phyloP scores from a whole-genome alignment of 495 filamentous ascomycete genomes.

The Trichoderma virens region DNA sequence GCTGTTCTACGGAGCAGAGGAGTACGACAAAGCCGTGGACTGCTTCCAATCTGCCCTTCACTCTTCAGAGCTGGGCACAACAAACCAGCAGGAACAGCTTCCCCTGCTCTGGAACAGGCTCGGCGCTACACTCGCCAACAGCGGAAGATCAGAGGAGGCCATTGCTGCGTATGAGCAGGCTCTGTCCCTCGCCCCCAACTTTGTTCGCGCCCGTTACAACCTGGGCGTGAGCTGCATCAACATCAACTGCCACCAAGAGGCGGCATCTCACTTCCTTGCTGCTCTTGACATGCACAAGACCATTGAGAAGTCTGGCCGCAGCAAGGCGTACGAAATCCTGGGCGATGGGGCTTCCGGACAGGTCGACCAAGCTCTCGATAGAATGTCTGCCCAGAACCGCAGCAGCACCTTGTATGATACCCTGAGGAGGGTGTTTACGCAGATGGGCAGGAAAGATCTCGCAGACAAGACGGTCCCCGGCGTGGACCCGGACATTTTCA shows the following conservation, averaged over 20 bases:
- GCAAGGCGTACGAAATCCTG: constrained; percentile 77
- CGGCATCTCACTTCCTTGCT: constrained; percentile 88
- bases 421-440: constrained; percentile 79
- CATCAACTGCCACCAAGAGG: constrained; percentile 88
- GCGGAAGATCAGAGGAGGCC: constrained; percentile 84
- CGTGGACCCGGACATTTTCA: constrained; percentile 86
- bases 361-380: constrained; percentile 62
- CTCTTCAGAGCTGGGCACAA: constrained; percentile 66
- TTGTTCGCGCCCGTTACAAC: constrained; percentile 94
- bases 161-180: constrained; percentile 95
- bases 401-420: constrained; percentile 96
- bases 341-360: constrained; percentile 47
- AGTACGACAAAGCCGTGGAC: constrained; percentile 97
- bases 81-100: constrained; percentile 67
- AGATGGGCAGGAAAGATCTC: constrained; percentile 86
- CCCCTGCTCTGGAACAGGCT: constrained; percentile 98
- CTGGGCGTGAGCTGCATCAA: constrained; percentile 96
- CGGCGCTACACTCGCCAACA: constrained; percentile 93
- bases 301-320: constrained; percentile 74
- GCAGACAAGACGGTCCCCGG: constrained; percentile 77
- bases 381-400: constrained; percentile 83
- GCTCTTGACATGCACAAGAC: constrained; percentile 95
- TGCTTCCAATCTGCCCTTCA: constrained; percentile 90
- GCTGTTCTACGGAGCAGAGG: constrained; percentile 94
- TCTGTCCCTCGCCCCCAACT: constrained; percentile 81